Base-by-base conservation (phyloP, 2,329 filamentous ascomycete genomes). In the Fonsecaea erecta region DNA sequence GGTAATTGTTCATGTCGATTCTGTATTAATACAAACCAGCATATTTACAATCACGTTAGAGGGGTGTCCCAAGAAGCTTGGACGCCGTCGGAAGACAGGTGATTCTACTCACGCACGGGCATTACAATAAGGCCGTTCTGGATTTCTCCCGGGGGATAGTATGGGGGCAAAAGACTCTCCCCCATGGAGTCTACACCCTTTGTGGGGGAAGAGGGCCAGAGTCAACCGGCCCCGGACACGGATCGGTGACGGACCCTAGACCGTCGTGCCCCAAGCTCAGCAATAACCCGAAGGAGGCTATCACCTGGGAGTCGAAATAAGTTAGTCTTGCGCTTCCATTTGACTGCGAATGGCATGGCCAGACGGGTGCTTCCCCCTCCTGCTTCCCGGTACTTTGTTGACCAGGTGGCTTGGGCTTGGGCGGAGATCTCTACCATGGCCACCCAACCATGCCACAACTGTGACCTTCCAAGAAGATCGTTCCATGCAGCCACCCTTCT, bases 181-280 rank as follows among this genome's bases (percentile, higher is more conserved):
- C 55, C 55, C 55, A 12, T 43, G 37, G 37, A 40, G 37, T 58
- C 26, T 32, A 28, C 35, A 16, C 18, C n/a, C 34, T 37, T 32
- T 48, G 40, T 58, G 55, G 34, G 54, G 55, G 55, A 30, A 48
- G 37, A 40, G 57, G 57, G 57, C 57, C 57, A 60, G 43, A 51
- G 57, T 60, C 57, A 34, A 52, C 57, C 57, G 32, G 12, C 18
- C 7, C 12, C 57, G 57, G 57, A 30, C 26, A 60, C 57, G 57
- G 57, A 60, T 35, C 57, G 57, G 30, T 46, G 1, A 60, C 57
- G 43, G 57, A 24, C 18, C 16, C 40, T 14, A 43, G 26, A 48
- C 55, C 55, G 55, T 24, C 8, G 18, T 46, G 37, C 24, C 37
- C 55, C 35, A 48, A 46, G 55, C 21, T 18, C 35, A 14, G 37